Conservation (phyloP, 2,329 filamentous ascomycete genomes). For the Fusarium sp. region DNA sequence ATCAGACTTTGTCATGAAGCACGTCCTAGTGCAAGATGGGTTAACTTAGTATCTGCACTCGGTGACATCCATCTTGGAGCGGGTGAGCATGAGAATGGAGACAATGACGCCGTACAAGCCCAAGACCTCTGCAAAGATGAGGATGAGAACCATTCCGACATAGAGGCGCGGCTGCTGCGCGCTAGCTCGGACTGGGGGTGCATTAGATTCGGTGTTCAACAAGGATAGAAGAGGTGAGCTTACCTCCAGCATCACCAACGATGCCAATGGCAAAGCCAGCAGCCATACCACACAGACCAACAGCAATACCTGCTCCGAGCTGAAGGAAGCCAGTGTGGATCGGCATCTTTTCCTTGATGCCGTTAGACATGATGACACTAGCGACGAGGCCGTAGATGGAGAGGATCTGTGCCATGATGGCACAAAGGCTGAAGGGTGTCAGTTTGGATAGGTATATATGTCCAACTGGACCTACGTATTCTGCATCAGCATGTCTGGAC, state of each 20-base stretch:
- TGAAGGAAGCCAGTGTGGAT: constrained; percentile 58
- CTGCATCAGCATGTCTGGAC: constrained; percentile 58
- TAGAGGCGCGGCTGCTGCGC: constrained; percentile 61
- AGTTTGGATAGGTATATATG: constrained; percentile 1
- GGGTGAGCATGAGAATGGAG: constrained; percentile 61
- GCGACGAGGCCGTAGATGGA: constrained; percentile 61
- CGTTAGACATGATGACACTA: constrained; percentile 57
- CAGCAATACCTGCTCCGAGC: constrained; percentile 57
- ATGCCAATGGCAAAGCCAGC: constrained; percentile 61
- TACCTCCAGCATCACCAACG: constrained; percentile 58
- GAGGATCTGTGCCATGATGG: constrained; percentile 62
- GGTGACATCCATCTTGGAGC: constrained; percentile 53
- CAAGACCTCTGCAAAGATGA: constrained; percentile 61
- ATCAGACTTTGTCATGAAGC: not conserved
- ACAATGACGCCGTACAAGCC: constrained; percentile 61
- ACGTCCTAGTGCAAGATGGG: not conserved
- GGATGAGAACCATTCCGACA: constrained; percentile 60
- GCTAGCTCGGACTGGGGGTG: constrained; percentile 54
- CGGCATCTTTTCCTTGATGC: constrained; percentile 55
- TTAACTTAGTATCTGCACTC: constrained; percentile 50
- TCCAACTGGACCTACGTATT: constrained; percentile 47
- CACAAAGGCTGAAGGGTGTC: constrained; percentile 48
- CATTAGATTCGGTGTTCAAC: constrained; percentile 5
- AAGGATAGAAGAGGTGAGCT: not conserved
- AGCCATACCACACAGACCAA: constrained; percentile 58